Percentiles rank a stretch among this genome's conserved stretches.
Conservation (phyloP, 2,329 filamentous ascomycete species). For the Hypoxylon sp. region DNA sequence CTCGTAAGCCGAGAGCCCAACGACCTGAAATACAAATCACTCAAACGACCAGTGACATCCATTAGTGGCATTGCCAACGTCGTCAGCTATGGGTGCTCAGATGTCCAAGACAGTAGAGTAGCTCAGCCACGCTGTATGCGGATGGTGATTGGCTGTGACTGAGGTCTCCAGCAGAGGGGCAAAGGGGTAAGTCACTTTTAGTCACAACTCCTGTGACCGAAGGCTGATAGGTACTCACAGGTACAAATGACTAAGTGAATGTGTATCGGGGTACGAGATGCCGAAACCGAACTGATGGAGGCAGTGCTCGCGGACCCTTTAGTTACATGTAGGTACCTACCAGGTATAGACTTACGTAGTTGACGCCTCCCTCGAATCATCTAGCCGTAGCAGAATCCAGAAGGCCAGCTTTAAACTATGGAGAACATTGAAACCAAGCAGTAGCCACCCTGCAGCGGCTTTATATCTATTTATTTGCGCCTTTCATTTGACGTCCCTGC, state of each 20-base stretch:
- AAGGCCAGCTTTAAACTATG: not conserved
- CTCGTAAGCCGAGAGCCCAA: not conserved
- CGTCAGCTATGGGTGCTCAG: slow-evolving; percentile 10
- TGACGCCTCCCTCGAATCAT: slow-evolving; percentile 19
- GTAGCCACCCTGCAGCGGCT: slow-evolving; percentile 7
- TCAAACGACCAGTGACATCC: not conserved
- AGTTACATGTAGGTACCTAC: slow-evolving; percentile 13
- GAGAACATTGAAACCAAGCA: not conserved
- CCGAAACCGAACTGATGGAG: slow-evolving; percentile 30
- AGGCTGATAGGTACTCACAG: slow-evolving; percentile 15
- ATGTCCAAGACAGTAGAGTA: slow-evolving; percentile 19
- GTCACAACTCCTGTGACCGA: slow-evolving; percentile 11
- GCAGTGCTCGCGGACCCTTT: slow-evolving; percentile 19
- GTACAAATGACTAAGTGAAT: slow-evolving; percentile 7
- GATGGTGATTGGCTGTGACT: slow-evolving; percentile 11
- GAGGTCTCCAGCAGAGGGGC: slow-evolving; percentile 15
- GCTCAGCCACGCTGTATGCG: slow-evolving; percentile 29
- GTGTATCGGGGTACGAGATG: slow-evolving; percentile 28
- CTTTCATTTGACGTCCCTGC: slow-evolving; percentile 7
- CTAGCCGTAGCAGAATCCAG: slow-evolving; percentile 13
- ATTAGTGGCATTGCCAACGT: slow-evolving; percentile 10
- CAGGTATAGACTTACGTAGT: slow-evolving; percentile 5
- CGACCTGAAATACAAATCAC: not conserved
- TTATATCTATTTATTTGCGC: not conserved
- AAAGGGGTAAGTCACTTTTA: slow-evolving; percentile 21